Evolutionary conservation across 2,329 filamentous ascomycete genomes (phyloP).

Genomic region (Exserohilum rostratum): DNA sequence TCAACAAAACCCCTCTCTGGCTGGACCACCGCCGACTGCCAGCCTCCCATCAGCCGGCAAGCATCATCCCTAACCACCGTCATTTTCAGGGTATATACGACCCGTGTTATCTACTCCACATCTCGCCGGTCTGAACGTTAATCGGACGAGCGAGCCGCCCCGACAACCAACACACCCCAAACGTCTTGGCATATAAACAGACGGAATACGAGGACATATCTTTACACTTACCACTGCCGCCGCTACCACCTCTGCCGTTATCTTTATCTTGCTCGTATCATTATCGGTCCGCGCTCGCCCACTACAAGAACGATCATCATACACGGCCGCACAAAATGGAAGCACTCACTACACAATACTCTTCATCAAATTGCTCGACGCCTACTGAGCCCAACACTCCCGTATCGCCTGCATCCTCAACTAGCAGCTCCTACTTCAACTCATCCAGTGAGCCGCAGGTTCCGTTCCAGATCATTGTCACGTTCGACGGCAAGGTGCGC

Average conservation of each 20-base stretch:
- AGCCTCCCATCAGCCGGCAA: not conserved
- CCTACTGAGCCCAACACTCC: slow-evolving; percentile 7
- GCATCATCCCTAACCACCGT: slow-evolving; percentile 2
- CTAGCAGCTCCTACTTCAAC: slow-evolving; percentile 5
- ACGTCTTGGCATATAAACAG: not conserved
- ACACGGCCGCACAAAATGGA: slow-evolving; percentile 9
- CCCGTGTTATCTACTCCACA: not conserved
- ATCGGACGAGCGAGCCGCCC: not conserved
- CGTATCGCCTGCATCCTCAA: slow-evolving; percentile 10
- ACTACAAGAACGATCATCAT: not conserved
- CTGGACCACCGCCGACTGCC: not conserved
- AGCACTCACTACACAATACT: not conserved
- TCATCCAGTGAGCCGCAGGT: slow-evolving; percentile 24
- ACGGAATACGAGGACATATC: not conserved
- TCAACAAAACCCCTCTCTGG: not conserved
- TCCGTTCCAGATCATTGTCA: slow-evolving; percentile 36
- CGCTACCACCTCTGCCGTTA: not conserved
- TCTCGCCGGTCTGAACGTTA: not conserved
- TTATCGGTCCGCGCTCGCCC: not conserved
- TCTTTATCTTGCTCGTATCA: not conserved
- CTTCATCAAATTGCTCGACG: slow-evolving; percentile 5
- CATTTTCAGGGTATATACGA: not conserved
- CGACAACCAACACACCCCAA: not conserved
- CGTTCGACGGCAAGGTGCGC: slow-evolving; percentile 35
- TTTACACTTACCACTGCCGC: not conserved